These are phyloP conservation scores for Suillus americanus DNA, from an alignment of 768 basidiomycete species.

Conservation along the genomic window DNA sequence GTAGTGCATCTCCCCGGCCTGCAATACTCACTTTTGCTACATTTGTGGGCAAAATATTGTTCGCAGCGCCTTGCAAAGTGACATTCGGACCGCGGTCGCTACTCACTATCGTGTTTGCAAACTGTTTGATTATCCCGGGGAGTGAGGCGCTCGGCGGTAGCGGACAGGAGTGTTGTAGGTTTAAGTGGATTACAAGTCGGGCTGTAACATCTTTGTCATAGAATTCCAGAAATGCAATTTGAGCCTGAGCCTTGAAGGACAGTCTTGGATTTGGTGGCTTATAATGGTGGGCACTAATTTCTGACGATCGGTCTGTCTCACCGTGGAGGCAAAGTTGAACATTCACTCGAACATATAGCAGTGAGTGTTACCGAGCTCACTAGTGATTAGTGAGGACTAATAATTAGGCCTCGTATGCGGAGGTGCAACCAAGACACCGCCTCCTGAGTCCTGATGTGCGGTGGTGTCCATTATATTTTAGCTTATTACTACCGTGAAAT, in stretches of 20 bases:
- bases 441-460: no score
- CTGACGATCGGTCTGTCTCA: no score
- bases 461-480: no score
- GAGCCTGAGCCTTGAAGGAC: neutral
- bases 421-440: no score
- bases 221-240: neutral
- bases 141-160: neutral
- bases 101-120: constrained; percentile 35
- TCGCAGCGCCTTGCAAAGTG: constrained; percentile 33
- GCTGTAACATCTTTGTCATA: neutral
- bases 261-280: neutral
- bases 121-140: constrained; percentile 35
- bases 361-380: no score
- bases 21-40: constrained; percentile 62
- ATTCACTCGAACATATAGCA: no score
- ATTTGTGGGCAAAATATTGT: constrained; percentile 48
- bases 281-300: no score
- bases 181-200: neutral
- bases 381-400: no score
- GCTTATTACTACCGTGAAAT: no score
- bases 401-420: no score
- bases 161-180: neutral
- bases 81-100: constrained; percentile 30
- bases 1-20: constrained; percentile 57
- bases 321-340: no score